These are phyloP conservation scores for Fusarium domesticum DNA, from an alignment of 2,329 filamentous ascomycete species.

Conservation along the genomic window DNA sequence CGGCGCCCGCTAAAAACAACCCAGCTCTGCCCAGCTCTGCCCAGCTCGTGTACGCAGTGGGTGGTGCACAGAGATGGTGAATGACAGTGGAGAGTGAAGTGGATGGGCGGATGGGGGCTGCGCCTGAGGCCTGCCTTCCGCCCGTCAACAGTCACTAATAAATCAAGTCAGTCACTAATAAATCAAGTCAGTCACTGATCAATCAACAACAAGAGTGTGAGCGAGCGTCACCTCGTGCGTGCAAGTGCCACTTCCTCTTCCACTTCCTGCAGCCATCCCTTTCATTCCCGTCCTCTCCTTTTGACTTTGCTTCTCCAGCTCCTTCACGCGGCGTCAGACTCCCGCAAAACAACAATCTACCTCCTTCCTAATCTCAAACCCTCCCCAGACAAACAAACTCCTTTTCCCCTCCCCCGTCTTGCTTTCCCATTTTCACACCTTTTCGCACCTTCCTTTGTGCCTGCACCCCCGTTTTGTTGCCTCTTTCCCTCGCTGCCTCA, in stretches of 20 bases:
- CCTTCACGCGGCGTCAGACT: conserved; percentile 27
- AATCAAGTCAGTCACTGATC: conserved; percentile 22
- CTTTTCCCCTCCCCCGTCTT: conserved; percentile 20
- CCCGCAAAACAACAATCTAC: conserved; percentile 29
- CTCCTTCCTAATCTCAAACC: conserved; percentile 16
- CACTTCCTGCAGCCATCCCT: conserved; percentile 16
- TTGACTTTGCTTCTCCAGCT: conserved; percentile 25
- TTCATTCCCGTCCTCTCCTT: conserved; percentile 11
- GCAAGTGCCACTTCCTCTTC: conserved; percentile 18
- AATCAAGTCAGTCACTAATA: conserved; percentile 23
- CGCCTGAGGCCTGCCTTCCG: conserved; percentile 27
- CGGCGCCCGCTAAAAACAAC: not conserved
- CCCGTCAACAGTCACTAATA: conserved; percentile 19
- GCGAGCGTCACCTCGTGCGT: conserved; percentile 19
- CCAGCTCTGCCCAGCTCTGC: conserved; percentile 4
- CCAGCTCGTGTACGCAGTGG: conserved; percentile 2
- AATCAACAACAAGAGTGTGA: conserved; percentile 23
- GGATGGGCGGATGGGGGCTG: no score
- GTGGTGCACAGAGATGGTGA: not conserved
- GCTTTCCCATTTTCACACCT: conserved; percentile 12
- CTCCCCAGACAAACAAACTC: conserved; percentile 16
- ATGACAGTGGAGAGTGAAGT: not conserved
- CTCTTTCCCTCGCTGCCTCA: conserved; percentile 26
- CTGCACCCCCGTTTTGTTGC: conserved; percentile 26
- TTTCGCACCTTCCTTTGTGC: conserved; percentile 26